Evolutionary conservation across 352 stramenopile genomes (phyloP).

Genomic region (Blastocystis sp.): DNA sequence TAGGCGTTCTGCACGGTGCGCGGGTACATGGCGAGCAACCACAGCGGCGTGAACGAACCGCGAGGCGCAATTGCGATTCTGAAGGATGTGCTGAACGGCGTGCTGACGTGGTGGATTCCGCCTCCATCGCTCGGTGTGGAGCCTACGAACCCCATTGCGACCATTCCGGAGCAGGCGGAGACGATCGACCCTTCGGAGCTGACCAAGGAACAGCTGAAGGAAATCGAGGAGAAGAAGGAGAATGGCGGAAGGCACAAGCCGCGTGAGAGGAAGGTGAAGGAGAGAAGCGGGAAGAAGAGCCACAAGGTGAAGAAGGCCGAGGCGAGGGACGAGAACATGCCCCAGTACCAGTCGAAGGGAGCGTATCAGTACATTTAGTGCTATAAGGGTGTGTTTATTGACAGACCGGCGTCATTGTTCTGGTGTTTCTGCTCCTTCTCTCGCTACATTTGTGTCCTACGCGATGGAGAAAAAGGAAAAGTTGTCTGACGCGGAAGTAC

Average conservation of each 20-base stretch:
- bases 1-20: constrained; percentile 80
- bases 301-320: constrained; percentile 12
- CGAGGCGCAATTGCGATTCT: constrained; percentile 89
- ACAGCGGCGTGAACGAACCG: constrained; percentile 88
- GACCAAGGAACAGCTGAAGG: constrained; percentile 3
- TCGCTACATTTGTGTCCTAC: background rate
- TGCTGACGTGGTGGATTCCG: constrained; percentile 91
- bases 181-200: constrained; percentile 4
- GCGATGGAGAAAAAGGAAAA: background rate
- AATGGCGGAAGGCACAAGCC: constrained; percentile 1
- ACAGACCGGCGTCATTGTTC: background rate
- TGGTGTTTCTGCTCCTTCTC: background rate
- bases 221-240: constrained; percentile 2
- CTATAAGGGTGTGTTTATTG: background rate
- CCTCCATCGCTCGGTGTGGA: constrained; percentile 75
- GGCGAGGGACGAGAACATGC: background rate
- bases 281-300: constrained; percentile 14
- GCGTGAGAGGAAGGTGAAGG: background rate
- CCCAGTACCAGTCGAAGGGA: background rate
- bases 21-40: constrained; percentile 86
- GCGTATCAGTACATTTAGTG: constrained; percentile 29
- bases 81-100: constrained; percentile 94
- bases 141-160: constrained; percentile 28
- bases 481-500: background rate
- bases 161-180: constrained; percentile 28